Conservation (phyloP, 306 rosid species). For the Vigna angularis region DNA sequence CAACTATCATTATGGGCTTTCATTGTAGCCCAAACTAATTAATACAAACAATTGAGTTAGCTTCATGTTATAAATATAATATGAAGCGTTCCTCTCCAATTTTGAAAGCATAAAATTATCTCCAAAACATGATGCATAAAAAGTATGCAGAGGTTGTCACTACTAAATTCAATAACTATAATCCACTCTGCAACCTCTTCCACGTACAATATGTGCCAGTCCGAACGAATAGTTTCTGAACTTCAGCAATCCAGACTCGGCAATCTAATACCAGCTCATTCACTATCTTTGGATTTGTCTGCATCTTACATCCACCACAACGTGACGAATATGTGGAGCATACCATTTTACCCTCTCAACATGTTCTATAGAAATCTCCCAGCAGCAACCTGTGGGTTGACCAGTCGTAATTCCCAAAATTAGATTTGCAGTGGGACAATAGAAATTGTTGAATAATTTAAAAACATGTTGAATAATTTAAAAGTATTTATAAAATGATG, state of each 20-base stretch:
- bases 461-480: constrained; percentile 2
- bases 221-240: background rate
- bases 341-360: constrained; percentile 96
- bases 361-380: constrained; percentile 80
- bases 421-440: constrained; percentile 14
- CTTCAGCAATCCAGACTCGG: constrained; percentile 1
- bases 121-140: constrained; percentile 14
- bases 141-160: constrained; percentile 12
- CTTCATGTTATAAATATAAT: background rate
- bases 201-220: constrained; percentile 25
- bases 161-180: background rate
- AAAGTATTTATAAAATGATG: background rate
- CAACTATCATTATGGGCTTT: background rate
- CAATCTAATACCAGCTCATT: constrained; percentile 9
- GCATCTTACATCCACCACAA: constrained; percentile 86
- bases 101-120: constrained; percentile 2
- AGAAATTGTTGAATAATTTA: background rate
- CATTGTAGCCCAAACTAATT: background rate
- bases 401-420: constrained; percentile 13
- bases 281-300: constrained; percentile 46
- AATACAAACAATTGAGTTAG: background rate
- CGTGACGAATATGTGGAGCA: constrained; percentile 92
- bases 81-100: background rate
- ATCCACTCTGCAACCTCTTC: constrained; percentile 10
- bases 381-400: constrained; percentile 64